These are phyloP conservation scores for Nepenthes mirabilis DNA, from an alignment of 148 eudicot genomes.

Conservation along the genomic window DNA sequence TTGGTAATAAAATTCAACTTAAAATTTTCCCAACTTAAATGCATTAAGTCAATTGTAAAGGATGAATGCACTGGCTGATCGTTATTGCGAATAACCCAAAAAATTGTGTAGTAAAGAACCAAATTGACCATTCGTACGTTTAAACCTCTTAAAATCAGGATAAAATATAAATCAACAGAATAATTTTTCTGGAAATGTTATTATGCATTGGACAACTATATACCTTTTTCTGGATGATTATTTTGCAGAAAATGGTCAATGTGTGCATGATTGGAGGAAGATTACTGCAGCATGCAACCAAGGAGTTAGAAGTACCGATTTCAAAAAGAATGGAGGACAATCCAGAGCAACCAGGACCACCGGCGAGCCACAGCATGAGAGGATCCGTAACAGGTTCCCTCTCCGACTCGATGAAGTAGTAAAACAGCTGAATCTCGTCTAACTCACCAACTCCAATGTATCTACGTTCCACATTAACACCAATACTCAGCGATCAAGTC, in stretches of 20 bases:
- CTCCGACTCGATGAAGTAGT: constrained; percentile 12
- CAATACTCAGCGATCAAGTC: background rate
- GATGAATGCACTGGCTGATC: too few species aligned
- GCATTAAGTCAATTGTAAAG: too few species aligned
- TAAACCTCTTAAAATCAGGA: too few species aligned
- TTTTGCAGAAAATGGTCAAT: background rate
- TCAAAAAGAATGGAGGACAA: constrained; percentile 11
- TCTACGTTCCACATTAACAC: constrained; percentile 1
- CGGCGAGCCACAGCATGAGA: constrained; percentile 11
- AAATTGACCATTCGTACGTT: too few species aligned
- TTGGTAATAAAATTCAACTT: too few species aligned
- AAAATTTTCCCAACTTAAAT: too few species aligned
- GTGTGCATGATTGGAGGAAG: background rate
- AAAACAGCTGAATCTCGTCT: constrained; percentile 13
- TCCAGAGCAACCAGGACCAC: constrained; percentile 18
- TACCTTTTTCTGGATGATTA: too few species aligned
- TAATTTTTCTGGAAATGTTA: too few species aligned
- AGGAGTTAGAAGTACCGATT: constrained; percentile 5
- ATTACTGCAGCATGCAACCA: background rate
- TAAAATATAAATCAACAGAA: too few species aligned
- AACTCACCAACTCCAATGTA: constrained; percentile 9
- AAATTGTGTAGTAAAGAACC: too few species aligned
- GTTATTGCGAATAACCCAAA: too few species aligned
- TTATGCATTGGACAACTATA: too few species aligned
- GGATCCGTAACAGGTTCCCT: constrained; percentile 12